These are phyloP conservation scores for Thoreauomyces humboldtii DNA, from an alignment of 192 early-diverging fungal species.

Conservation along the genomic window DNA sequence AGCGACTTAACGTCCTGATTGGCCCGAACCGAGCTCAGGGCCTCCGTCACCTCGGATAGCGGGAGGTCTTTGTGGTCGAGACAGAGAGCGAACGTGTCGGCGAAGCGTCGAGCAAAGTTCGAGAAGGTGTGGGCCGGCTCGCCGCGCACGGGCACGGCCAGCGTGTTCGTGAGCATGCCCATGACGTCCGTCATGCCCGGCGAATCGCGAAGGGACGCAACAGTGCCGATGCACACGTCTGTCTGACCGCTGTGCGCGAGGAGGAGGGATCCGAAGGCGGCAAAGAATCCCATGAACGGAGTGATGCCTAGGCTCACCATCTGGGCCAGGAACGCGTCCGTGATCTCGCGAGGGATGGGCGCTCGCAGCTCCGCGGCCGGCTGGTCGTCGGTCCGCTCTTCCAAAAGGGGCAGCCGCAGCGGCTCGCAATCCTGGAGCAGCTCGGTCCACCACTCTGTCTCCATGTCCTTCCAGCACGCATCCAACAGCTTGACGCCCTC, in stretches of 20 bases:
- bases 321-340: neutral
- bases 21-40: too few species aligned
- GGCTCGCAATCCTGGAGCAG: too few species aligned
- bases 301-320: neutral
- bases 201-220: neutral
- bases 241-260: neutral
- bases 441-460: too few species aligned
- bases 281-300: neutral
- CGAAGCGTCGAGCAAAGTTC: neutral
- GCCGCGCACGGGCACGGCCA: neutral
- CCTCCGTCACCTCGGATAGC: too few species aligned
- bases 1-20: too few species aligned
- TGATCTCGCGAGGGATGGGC: neutral
- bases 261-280: neutral
- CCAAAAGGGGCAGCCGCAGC: too few species aligned
- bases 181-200: conserved; percentile 1
- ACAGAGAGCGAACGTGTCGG: too few species aligned
- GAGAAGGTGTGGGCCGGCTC: neutral
- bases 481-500: too few species aligned
- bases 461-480: too few species aligned
- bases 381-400: too few species aligned
- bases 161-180: conserved; percentile 5
- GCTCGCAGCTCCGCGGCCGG: too few species aligned
- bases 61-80: too few species aligned
- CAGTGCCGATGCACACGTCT: neutral